Conservation (phyloP, 1,284 basidiomycete species). For the Leccinum laetum region DNA sequence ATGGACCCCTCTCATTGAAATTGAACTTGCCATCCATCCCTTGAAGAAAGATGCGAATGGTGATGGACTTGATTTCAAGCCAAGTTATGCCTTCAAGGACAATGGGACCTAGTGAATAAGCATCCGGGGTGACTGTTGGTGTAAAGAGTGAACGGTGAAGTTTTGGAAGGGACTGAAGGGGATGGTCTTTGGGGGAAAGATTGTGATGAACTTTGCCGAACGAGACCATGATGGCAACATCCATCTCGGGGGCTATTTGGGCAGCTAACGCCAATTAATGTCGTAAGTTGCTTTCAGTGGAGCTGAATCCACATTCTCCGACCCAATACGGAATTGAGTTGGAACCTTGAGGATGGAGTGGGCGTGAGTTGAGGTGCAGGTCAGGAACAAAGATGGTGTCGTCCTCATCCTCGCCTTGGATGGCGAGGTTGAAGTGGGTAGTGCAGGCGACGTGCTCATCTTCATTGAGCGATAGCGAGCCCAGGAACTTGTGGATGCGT, state of each 20-base stretch:
- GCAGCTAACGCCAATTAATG: not conserved
- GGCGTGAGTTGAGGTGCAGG: too few species aligned
- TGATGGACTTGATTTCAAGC: not conserved
- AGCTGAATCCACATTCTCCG: too few species aligned
- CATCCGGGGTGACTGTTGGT: not conserved
- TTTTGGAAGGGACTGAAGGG: not conserved
- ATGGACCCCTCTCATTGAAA: not conserved
- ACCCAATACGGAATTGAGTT: too few species aligned
- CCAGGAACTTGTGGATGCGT: too few species aligned
- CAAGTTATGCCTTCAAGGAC: not conserved
- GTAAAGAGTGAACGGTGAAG: not conserved
- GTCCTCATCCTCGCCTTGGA: too few species aligned
- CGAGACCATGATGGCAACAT: not conserved
- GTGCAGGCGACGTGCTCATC: too few species aligned
- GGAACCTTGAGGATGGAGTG: too few species aligned
- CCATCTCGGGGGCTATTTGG: not conserved
- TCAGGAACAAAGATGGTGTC: too few species aligned
- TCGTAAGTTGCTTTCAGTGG: not conserved
- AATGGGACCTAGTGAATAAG: not conserved
- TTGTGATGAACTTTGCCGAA: not conserved
- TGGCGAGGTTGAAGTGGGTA: too few species aligned
- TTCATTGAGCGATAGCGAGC: too few species aligned
- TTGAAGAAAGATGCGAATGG: not conserved
- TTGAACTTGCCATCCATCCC: not conserved
- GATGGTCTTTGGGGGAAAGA: not conserved